Evolutionary conservation across 169 alveolate species (phyloP).

Genomic region (Eimeria maxima): DNA sequence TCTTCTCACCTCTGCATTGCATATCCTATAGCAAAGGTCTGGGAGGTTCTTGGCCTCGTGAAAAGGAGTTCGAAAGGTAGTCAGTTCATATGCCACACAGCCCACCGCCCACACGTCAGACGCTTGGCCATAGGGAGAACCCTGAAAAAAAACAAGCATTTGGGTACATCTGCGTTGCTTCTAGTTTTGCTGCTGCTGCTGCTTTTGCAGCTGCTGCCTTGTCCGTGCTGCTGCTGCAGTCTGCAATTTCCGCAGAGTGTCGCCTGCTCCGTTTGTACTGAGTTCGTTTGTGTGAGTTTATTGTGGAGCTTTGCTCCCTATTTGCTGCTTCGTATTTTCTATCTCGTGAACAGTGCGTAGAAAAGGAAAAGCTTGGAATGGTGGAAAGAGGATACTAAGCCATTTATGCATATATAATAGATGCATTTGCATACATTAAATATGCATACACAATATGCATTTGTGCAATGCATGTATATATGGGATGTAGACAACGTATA

Average conservation of each 20-base stretch:
- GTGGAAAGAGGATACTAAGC: no score
- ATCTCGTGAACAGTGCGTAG: no score
- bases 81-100: constrained; percentile 92
- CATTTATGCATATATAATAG: no score
- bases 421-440: no score
- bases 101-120: constrained; percentile 99
- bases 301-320: no score
- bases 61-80: constrained; percentile 91
- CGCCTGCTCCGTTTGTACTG: not conserved
- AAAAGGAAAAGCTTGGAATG: no score
- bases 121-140: constrained; percentile 97
- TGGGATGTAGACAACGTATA: no score
- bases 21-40: constrained; percentile 89
- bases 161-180: not conserved
- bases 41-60: constrained; percentile 92
- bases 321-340: no score
- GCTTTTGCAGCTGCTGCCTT: constrained; percentile 2
- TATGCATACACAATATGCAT: no score
- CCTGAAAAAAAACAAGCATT: constrained; percentile 86
- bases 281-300: not conserved
- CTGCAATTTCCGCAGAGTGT: not conserved
- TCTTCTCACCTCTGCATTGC: constrained; percentile 87
- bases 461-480: no score
- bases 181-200: constrained; percentile 15
- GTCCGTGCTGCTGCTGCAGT: not conserved